These are phyloP conservation scores for Lactarius indigo DNA, from an alignment of 768 basidiomycete genomes.

Conservation along the genomic window DNA sequence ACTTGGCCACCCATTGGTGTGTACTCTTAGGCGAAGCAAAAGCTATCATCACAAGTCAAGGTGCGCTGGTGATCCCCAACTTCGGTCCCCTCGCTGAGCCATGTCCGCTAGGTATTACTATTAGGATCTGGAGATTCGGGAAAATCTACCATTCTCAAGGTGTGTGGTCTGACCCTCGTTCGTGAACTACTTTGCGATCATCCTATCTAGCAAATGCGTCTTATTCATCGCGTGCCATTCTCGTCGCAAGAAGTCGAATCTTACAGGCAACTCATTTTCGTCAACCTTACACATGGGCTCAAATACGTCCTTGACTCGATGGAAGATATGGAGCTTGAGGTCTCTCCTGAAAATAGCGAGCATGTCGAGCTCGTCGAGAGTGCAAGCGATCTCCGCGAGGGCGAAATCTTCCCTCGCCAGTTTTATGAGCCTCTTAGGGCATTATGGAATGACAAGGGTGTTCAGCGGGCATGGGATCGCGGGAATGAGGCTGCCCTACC, in stretches of 20 bases:
- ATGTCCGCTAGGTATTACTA: slow-evolving; percentile 63
- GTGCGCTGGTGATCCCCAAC: slow-evolving; percentile 36
- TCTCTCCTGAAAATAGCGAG: slow-evolving; percentile 54
- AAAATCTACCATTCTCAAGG: slow-evolving; percentile 90
- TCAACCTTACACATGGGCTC: slow-evolving; percentile 86
- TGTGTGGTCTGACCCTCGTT: slow-evolving; percentile 29
- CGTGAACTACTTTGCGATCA: not conserved
- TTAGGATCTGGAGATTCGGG: slow-evolving; percentile 93
- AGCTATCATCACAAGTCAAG: slow-evolving; percentile 72
- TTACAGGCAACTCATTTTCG: slow-evolving; percentile 89
- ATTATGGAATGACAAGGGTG: slow-evolving; percentile 75
- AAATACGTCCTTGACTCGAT: slow-evolving; percentile 80
- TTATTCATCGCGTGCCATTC: slow-evolving; percentile 89
- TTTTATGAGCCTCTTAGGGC: slow-evolving; percentile 64
- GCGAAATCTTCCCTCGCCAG: slow-evolving; percentile 69
- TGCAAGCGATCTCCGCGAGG: slow-evolving; percentile 69
- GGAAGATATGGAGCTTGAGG: slow-evolving; percentile 81
- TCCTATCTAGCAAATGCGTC: slow-evolving; percentile 81
- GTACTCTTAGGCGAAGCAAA: slow-evolving; percentile 29
- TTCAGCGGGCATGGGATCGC: slow-evolving; percentile 71
- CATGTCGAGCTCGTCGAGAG: slow-evolving; percentile 62
- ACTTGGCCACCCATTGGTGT: not conserved
- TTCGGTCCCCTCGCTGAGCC: slow-evolving; percentile 1
- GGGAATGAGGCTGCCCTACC: slow-evolving; percentile 91
- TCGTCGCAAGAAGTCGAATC: slow-evolving; percentile 77